Conservation (phyloP, 495 filamentous ascomycete species). For the Aspergillus ostianus region DNA sequence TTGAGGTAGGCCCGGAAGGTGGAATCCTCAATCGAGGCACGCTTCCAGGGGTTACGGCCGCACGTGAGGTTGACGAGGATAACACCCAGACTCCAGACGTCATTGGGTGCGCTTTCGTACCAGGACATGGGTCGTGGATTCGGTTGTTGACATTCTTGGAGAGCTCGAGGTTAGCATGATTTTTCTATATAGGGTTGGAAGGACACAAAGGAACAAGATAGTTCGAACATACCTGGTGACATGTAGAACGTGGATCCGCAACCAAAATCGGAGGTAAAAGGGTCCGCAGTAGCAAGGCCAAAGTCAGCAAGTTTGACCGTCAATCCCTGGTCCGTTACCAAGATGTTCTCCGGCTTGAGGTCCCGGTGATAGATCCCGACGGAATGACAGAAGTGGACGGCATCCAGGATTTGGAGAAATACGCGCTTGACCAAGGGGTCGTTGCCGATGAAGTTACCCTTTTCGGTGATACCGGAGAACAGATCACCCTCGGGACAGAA, state of each 20-base stretch:
- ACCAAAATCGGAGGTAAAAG: conserved; percentile 87
- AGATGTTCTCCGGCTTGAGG: conserved; percentile 96
- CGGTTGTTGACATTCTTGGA: conserved; percentile 85
- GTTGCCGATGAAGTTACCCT: conserved; percentile 88
- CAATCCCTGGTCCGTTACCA: conserved; percentile 82
- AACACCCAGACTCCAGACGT: conserved; percentile 96
- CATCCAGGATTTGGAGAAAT: conserved; percentile 96
- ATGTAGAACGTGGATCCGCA: conserved; percentile 99
- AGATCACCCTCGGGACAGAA: conserved; percentile 97
- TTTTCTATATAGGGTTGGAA: background rate
- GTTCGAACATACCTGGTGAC: conserved; percentile 82
- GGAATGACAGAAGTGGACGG: conserved; percentile 91
- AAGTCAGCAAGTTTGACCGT: conserved; percentile 97
- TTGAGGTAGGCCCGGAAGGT: conserved; percentile 91
- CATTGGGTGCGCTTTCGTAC: conserved; percentile 92
- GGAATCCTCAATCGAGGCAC: conserved; percentile 86
- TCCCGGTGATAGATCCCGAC: conserved; percentile 96
- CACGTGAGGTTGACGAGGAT: conserved; percentile 97
- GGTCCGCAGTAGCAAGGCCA: conserved; percentile 84
- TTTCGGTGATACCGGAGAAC: conserved; percentile 95
- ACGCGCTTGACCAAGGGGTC: conserved; percentile 81
- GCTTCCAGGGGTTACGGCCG: conserved; percentile 98
- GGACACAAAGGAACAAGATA: no score
- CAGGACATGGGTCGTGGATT: conserved; percentile 72
- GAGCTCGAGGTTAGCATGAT: background rate